Evolutionary conservation across 177 flowering plant species (phyloP).

Genomic region (Tripterygium wilfordii): DNA sequence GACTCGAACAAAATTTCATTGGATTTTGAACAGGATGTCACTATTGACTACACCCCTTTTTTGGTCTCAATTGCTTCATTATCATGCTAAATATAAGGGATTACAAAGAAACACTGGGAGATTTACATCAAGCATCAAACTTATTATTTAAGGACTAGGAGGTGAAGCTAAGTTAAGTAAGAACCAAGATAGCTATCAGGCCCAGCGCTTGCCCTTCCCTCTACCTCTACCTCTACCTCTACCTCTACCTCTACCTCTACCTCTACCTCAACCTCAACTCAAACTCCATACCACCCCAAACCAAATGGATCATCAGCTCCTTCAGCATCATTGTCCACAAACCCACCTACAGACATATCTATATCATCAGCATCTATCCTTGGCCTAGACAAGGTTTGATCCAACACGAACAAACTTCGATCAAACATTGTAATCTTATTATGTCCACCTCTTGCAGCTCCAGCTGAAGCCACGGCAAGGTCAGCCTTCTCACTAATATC

Average conservation of each 20-base stretch:
- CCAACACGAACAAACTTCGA: slow-evolving; percentile 83
- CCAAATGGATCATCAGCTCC: slow-evolving; percentile 96
- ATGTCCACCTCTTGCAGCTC: slow-evolving; percentile 60
- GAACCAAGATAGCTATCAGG: no score
- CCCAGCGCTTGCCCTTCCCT: slow-evolving; percentile 83
- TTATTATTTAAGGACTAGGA: no score
- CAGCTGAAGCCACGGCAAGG: slow-evolving; percentile 82
- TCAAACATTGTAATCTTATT: slow-evolving; percentile 93
- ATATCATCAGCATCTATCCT: slow-evolving; percentile 71
- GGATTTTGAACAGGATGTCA: no score
- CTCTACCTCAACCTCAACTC: slow-evolving; percentile 71
- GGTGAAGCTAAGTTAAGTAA: no score
- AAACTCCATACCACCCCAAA: slow-evolving; percentile 63
- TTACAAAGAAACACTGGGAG: no score
- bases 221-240: no score
- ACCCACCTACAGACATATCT: slow-evolving; percentile 84
- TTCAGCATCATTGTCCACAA: slow-evolving; percentile 70
- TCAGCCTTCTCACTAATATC: slow-evolving; percentile 93
- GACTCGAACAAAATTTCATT: no score
- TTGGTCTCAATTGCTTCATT: no score
- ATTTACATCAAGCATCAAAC: no score
- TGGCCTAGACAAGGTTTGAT: slow-evolving; percentile 73
- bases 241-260: slow-evolving; percentile 77
- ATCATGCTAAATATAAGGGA: no score
- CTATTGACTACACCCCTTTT: no score